Percentiles rank a stretch among this genome's conserved stretches.
phyloP scores from a whole-genome alignment of 305 asterid genomes.

The Fraxinus xanthoxyloides region DNA sequence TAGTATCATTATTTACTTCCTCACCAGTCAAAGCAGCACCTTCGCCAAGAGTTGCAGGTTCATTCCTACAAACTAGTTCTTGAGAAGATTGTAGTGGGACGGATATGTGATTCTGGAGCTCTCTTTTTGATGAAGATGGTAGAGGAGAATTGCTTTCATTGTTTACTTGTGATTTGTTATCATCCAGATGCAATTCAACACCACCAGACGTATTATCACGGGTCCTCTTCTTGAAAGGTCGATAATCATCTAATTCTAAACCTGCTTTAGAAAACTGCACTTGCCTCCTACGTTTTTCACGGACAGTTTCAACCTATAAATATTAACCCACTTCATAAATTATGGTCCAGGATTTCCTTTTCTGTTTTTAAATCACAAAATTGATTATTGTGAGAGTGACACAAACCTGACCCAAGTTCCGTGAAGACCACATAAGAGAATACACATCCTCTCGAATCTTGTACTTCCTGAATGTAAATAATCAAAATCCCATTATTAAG shows the following conservation, averaged over 20 bases:
- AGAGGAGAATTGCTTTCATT: slow-evolving; percentile 17
- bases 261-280: slow-evolving; percentile 66
- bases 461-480: slow-evolving; percentile 59
- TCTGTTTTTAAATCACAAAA: neutral
- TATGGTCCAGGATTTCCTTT: neutral
- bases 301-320: slow-evolving; percentile 73
- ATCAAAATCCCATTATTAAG: slow-evolving; percentile 12
- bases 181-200: slow-evolving; percentile 33
- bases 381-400: neutral
- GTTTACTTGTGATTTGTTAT: slow-evolving; percentile 21
- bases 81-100: slow-evolving; percentile 26
- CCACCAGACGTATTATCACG: slow-evolving; percentile 14
- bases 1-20: slow-evolving; percentile 28
- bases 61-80: slow-evolving; percentile 19
- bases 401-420: slow-evolving; percentile 89
- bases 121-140: slow-evolving; percentile 25
- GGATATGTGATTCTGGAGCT: slow-evolving; percentile 5
- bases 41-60: slow-evolving; percentile 22
- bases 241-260: slow-evolving; percentile 40
- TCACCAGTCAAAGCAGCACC: slow-evolving; percentile 25
- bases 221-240: slow-evolving; percentile 46
- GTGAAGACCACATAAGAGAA: slow-evolving; percentile 87
- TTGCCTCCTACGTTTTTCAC: slow-evolving; percentile 80
- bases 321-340: slow-evolving; percentile 4
- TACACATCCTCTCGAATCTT: slow-evolving; percentile 60